These are phyloP conservation scores for Groenewaldozyma salmanticensis DNA, from an alignment of 805 yeast species.

Conservation along the genomic window DNA sequence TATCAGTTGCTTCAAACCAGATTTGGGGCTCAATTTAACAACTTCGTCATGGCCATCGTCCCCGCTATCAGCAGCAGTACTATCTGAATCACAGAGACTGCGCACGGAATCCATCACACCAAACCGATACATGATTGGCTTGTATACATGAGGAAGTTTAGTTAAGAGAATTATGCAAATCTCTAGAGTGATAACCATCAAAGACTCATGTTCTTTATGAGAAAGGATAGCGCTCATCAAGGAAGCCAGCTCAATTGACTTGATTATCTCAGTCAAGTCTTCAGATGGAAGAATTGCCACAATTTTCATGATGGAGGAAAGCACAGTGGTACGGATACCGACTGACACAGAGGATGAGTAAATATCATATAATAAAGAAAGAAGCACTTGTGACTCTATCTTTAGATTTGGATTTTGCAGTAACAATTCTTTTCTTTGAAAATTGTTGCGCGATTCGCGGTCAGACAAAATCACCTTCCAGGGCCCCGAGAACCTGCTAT, in stretches of 20 bases:
- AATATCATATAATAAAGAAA: constrained; percentile 44
- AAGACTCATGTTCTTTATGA: constrained; percentile 23
- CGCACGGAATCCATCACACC: constrained; percentile 53
- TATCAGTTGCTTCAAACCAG: constrained; percentile 8
- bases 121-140: constrained; percentile 52
- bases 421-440: constrained; percentile 10
- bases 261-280: constrained; percentile 14
- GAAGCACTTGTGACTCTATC: neutral
- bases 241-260: constrained; percentile 20
- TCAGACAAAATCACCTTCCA: neutral
- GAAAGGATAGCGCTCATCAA: constrained; percentile 24
- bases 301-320: constrained; percentile 46
- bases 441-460: constrained; percentile 3
- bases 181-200: constrained; percentile 44
- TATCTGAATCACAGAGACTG: no score
- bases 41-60: constrained; percentile 24
- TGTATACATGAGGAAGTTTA: constrained; percentile 35
- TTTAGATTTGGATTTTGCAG: neutral
- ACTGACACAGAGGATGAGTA: constrained; percentile 67
- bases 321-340: constrained; percentile 47
- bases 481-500: constrained; percentile 11
- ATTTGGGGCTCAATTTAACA: constrained; percentile 11
- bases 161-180: constrained; percentile 37
- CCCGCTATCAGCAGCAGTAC: constrained; percentile 7
- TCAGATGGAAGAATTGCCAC: constrained; percentile 31